Evolutionary conservation across 2,329 filamentous ascomycete genomes (phyloP), one percentile per base, ranked within the genome.

Genomic region (Elsinoe fawcettii): DNA sequence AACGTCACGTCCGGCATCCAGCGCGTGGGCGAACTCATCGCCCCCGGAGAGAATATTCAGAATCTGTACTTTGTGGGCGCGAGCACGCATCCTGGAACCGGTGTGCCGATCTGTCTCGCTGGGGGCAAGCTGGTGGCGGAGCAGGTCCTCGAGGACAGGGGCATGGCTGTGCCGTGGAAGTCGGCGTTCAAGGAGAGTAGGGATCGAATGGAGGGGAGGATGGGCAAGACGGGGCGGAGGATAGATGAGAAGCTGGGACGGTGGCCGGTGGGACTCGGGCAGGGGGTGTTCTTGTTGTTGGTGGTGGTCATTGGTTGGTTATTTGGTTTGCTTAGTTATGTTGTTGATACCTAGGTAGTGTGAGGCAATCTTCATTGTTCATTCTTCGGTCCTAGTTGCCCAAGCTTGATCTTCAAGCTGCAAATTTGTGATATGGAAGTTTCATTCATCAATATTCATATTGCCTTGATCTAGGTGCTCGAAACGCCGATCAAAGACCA

Each of bases 21-120:
- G 30, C 39, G 54, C 6, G 51, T 61, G 8, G 60, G 51, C 16
- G 60, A 61, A 34, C 46, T 61, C 18, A 32, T 61, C 8, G 12
- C 63, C 66, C 49, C 62, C 63, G 7, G 27, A 67, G 2, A 61
- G 62, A 75, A 73, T 4, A 71, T 84, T 16, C 62, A 72, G 11
- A 73, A 74, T 2, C 69, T 84, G 22, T 88, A 88, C 66, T 89
- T 90, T 65, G 87, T 89, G 0, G 86, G 86, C 32, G 86, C 86
- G 1, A 86, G 82, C 65, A 87, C 86, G 18, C 86, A 90, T 72
- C 86, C 87, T 0, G 87, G 87, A 1, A 89, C 86, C 0, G 86
- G 86, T 0, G 86, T 90, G 18, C 87, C 87, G 2, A 87, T 90
- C 57, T 83, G 85, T 23, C 71, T 89, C 8, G 85, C 85, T 0